Percentiles rank a stretch among this genome's conserved stretches.
Conservation (phyloP, 768 basidiomycete genomes). For the Boletus tylopilopsis region DNA sequence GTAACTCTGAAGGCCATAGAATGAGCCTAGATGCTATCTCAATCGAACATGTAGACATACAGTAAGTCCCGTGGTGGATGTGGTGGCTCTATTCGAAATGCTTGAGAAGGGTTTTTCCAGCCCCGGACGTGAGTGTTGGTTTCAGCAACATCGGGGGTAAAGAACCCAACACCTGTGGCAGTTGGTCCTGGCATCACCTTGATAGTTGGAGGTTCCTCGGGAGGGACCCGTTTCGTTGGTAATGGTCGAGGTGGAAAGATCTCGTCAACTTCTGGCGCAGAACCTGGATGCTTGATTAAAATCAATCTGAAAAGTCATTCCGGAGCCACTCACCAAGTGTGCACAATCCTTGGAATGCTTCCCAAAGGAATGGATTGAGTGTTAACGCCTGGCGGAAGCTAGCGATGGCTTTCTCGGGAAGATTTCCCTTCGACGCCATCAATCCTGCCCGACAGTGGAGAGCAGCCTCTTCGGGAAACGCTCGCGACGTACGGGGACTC, state of each 20-base stretch:
- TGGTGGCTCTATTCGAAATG: constrained; percentile 55
- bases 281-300: constrained; percentile 42
- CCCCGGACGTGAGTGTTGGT: constrained; percentile 53
- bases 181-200: constrained; percentile 41
- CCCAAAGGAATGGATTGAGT: constrained; percentile 82
- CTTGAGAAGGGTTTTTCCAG: constrained; percentile 50
- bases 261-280: constrained; percentile 67
- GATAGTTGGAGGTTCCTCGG: constrained; percentile 47
- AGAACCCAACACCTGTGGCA: constrained; percentile 68
- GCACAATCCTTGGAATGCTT: constrained; percentile 89
- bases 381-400: constrained; percentile 71
- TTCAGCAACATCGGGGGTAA: constrained; percentile 65
- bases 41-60: constrained; percentile 36
- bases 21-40: not conserved
- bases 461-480: constrained; percentile 70
- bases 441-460: constrained; percentile 74
- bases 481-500: constrained; percentile 47
- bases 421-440: constrained; percentile 75
- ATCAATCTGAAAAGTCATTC: constrained; percentile 4
- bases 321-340: constrained; percentile 51
- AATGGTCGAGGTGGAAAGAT: constrained; percentile 62
- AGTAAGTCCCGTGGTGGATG: constrained; percentile 57
- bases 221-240: constrained; percentile 50
- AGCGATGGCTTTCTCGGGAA: constrained; percentile 64
- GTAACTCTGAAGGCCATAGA: constrained; percentile 40